Conservation (phyloP, 148 eudicot genomes). For the Rhododendron ferrugineum region DNA sequence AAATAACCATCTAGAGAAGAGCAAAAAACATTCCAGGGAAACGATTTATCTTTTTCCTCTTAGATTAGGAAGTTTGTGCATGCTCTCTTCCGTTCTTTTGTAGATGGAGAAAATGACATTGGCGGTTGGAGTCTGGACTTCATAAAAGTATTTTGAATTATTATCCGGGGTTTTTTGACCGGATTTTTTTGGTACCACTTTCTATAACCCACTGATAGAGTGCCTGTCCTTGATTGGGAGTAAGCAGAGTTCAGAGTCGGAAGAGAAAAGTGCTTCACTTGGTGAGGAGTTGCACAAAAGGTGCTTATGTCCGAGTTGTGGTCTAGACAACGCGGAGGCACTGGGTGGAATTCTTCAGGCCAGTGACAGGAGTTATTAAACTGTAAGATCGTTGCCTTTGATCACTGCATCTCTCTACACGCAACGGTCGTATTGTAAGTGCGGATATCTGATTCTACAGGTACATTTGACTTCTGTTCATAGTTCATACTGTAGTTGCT, state of each 20-base stretch:
- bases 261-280: slow-evolving; percentile 43
- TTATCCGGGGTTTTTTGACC: background rate
- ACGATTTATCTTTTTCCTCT: background rate
- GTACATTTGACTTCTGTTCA: background rate
- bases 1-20: background rate
- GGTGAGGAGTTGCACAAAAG: slow-evolving; percentile 73
- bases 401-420: background rate
- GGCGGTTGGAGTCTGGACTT: background rate
- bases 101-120: background rate
- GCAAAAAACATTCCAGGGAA: background rate
- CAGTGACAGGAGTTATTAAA: slow-evolving; percentile 15
- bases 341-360: slow-evolving; percentile 43
- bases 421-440: background rate
- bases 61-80: background rate
- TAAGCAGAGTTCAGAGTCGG: slow-evolving; percentile 64
- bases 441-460: background rate
- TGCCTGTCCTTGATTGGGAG: slow-evolving; percentile 40
- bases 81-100: background rate
- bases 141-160: background rate
- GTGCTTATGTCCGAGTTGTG: slow-evolving; percentile 64
- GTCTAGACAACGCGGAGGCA: slow-evolving; percentile 51
- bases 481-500: background rate
- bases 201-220: background rate
- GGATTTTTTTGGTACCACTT: background rate
- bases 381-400: slow-evolving; percentile 12